A percentile compares a stretch with the other conserved stretches of the same genome.
Conservation (phyloP, 768 basidiomycete genomes). For the Amanita muscaria region DNA sequence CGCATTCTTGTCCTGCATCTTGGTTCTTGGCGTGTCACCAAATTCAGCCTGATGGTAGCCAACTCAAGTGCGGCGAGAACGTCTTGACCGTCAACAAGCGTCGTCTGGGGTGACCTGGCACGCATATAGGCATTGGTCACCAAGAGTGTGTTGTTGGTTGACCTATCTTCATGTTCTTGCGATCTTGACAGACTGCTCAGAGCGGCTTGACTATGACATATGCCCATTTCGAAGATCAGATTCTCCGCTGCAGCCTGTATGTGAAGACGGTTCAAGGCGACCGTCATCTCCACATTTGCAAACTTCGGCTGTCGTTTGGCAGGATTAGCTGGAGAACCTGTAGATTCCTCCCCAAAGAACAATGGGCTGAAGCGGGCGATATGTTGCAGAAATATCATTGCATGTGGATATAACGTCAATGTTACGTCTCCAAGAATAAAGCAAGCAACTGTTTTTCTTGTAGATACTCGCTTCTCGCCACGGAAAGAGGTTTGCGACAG, state of each 20-base stretch:
- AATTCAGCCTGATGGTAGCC: conserved; percentile 35
- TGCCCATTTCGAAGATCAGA: conserved; percentile 52
- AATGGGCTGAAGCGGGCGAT: conserved; percentile 41
- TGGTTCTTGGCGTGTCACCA: conserved; percentile 38
- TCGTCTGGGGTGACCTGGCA: conserved; percentile 43
- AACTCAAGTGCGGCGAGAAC: conserved; percentile 55
- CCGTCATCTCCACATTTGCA: conserved; percentile 27
- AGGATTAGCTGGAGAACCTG: conserved; percentile 3
- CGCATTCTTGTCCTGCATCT: conserved; percentile 30
- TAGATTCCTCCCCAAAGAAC: not conserved
- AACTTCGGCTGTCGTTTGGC: conserved; percentile 13
- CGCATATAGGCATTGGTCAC: conserved; percentile 49
- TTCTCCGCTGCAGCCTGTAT: conserved; percentile 66
- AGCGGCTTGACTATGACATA: conserved; percentile 29
- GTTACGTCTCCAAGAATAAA: conserved; percentile 32
- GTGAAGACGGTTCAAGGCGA: conserved; percentile 34
- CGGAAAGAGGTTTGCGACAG: conserved; percentile 40
- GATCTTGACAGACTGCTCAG: conserved; percentile 24
- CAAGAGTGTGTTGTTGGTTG: conserved; percentile 37
- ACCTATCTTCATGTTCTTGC: conserved; percentile 24
- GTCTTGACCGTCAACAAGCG: conserved; percentile 37
- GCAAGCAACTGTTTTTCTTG: conserved; percentile 25
- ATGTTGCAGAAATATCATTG: conserved; percentile 52
- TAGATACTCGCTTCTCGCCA: conserved; percentile 21
- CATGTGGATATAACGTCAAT: conserved; percentile 42